These are phyloP conservation scores for Mallotus japonicus DNA, from an alignment of 441 rosid species.

Conservation along the genomic window DNA sequence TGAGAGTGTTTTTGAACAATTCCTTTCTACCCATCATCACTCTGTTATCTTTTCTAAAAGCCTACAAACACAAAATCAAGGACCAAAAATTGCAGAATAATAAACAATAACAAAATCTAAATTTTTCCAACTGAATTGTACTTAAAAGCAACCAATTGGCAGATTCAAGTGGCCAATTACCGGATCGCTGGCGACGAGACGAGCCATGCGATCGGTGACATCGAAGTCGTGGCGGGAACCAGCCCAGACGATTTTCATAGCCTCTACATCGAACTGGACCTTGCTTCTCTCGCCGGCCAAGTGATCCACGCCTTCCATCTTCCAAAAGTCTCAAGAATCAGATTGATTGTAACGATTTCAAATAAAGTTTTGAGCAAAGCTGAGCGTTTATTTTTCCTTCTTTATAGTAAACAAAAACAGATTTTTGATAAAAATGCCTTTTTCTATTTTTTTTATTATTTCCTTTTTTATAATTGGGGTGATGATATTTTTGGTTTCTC, in stretches of 20 bases:
- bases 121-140: no score
- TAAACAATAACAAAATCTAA: no score
- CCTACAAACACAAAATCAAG: conserved; percentile 36
- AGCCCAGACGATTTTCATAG: conserved; percentile 92
- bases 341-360: no score
- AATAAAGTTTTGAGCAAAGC: no score
- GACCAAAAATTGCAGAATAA: neutral
- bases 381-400: no score
- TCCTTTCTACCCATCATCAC: conserved; percentile 71
- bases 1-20: conserved; percentile 79
- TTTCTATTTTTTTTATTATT: no score
- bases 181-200: conserved; percentile 92
- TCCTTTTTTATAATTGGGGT: no score
- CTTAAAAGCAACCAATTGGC: no score
- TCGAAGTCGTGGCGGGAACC: conserved; percentile 81
- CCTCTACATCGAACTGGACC: conserved; percentile 74
- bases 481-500: no score
- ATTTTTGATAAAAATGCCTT: no score
- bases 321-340: neutral
- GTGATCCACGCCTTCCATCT: conserved; percentile 59
- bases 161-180: conserved; percentile 25
- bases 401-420: no score
- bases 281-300: conserved; percentile 66
- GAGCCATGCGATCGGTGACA: conserved; percentile 75
- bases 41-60: conserved; percentile 71